A percentile compares a stretch with the other conserved stretches of the same genome.
These are phyloP conservation scores for Neofusicoccum parvum DNA, from an alignment of 2,329 filamentous ascomycete species.

Conservation along the genomic window DNA sequence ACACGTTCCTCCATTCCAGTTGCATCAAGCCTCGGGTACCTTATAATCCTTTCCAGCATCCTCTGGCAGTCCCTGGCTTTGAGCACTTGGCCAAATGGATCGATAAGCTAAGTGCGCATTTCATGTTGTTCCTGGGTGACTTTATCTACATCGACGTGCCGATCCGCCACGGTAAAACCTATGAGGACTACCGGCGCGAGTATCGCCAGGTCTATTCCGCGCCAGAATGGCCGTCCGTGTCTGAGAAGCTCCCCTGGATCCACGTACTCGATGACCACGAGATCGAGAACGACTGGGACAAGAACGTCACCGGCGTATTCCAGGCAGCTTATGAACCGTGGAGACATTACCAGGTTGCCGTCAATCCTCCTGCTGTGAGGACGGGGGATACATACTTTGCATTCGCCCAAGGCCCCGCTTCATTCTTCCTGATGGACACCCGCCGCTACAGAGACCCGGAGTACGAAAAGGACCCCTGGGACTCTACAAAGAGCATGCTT, in stretches of 20 bases:
- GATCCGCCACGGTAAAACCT: conserved; percentile 69
- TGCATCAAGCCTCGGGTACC: conserved; percentile 92
- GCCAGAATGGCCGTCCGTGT: conserved; percentile 80
- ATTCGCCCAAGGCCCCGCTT: conserved; percentile 86
- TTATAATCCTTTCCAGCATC: conserved; percentile 81
- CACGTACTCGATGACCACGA: conserved; percentile 97
- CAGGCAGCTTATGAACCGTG: conserved; percentile 80
- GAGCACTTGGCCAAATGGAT: conserved; percentile 74
- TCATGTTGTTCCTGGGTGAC: conserved; percentile 75
- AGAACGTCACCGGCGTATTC: conserved; percentile 80
- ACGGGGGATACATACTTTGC: conserved; percentile 78
- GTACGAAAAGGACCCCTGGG: conserved; percentile 61
- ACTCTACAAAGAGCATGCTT: conserved; percentile 80
- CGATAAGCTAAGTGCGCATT: conserved; percentile 70
- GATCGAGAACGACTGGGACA: conserved; percentile 90
- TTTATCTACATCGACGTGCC: conserved; percentile 94
- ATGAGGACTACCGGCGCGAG: conserved; percentile 81
- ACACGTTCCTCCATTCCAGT: conserved; percentile 89
- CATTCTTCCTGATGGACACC: conserved; percentile 94
- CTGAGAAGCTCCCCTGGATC: conserved; percentile 88
- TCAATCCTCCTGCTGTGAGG: conserved; percentile 73
- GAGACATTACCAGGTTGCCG: conserved; percentile 78
- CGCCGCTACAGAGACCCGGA: conserved; percentile 77
- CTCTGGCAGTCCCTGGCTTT: conserved; percentile 80
- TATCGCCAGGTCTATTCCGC: conserved; percentile 96